phyloP scores from a whole-genome alignment of 805 yeast species.

The Metschnikowia bowlesiae region DNA sequence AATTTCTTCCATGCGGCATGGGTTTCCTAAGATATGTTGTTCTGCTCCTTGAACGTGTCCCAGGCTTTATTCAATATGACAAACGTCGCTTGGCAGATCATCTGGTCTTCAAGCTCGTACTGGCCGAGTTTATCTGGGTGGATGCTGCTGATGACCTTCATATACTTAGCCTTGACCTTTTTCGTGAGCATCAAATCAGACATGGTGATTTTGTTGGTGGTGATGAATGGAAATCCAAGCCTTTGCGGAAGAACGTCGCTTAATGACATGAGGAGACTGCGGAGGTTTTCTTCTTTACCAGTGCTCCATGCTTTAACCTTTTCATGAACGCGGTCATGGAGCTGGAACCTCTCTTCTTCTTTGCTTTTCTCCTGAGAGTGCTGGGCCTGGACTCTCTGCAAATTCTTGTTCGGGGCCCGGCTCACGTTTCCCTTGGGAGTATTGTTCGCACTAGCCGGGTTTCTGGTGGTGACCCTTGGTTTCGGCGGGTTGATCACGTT shows the following conservation, averaged over 20 bases:
- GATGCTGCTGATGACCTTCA: slow-evolving; percentile 73
- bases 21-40: slow-evolving; percentile 6
- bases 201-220: slow-evolving; percentile 44
- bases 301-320: slow-evolving; percentile 58
- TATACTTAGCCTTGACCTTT: slow-evolving; percentile 78
- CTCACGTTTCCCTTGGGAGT: slow-evolving; percentile 7
- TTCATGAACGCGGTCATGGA: slow-evolving; percentile 60
- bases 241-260: slow-evolving; percentile 53
- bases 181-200: slow-evolving; percentile 83
- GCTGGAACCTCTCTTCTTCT: slow-evolving; percentile 38
- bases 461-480: neutral
- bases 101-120: slow-evolving; percentile 62
- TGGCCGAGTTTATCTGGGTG: slow-evolving; percentile 79
- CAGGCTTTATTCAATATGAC: slow-evolving; percentile 82
- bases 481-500: slow-evolving; percentile 55
- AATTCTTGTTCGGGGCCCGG: slow-evolving; percentile 3
- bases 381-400: slow-evolving; percentile 38
- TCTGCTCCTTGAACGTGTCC: slow-evolving; percentile 43
- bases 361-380: slow-evolving; percentile 10
- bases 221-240: slow-evolving; percentile 28
- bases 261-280: slow-evolving; percentile 70
- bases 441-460: slow-evolving; percentile 4
- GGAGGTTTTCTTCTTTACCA: slow-evolving; percentile 76
- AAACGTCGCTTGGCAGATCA: slow-evolving; percentile 86
- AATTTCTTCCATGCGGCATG: too few species aligned